phyloP scores from a whole-genome alignment of 441 rosid genomes.

The Pelargonium myrrhifolium region DNA sequence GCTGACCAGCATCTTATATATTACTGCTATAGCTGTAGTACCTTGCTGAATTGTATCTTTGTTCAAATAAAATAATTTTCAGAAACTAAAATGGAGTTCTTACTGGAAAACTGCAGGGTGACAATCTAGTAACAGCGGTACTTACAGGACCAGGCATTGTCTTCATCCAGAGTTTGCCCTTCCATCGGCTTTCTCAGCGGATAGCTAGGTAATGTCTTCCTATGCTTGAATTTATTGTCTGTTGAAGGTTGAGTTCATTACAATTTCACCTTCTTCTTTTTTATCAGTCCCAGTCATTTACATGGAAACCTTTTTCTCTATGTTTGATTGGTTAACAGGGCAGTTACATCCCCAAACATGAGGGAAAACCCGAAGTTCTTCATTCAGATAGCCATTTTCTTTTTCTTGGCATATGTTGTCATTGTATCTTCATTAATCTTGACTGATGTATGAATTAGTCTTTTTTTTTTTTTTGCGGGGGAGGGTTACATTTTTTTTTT shows the following conservation, averaged over 20 bases:
- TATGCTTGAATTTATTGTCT: too few species aligned
- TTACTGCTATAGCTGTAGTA: too few species aligned
- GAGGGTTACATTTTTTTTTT: background rate
- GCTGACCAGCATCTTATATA: too few species aligned
- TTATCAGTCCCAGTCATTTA: too few species aligned
- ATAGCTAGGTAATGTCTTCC: slow-evolving; percentile 73
- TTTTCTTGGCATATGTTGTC: slow-evolving; percentile 87
- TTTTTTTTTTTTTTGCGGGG: too few species aligned
- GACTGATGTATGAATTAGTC: slow-evolving; percentile 41
- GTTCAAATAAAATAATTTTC: too few species aligned
- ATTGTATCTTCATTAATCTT: slow-evolving; percentile 87
- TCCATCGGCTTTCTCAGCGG: slow-evolving; percentile 79
- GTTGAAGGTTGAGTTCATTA: background rate
- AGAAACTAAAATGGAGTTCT: background rate
- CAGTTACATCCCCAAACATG: slow-evolving; percentile 97
- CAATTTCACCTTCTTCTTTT: background rate
- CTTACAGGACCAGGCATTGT: slow-evolving; percentile 97
- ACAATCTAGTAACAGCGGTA: slow-evolving; percentile 68
- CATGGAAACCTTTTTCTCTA: slow-evolving; percentile 11
- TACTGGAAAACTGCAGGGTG: slow-evolving; percentile 52
- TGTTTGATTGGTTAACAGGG: slow-evolving; percentile 37
- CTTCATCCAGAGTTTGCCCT: slow-evolving; percentile 93
- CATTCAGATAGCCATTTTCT: slow-evolving; percentile 77
- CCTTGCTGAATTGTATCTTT: too few species aligned
- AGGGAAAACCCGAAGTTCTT: slow-evolving; percentile 94